Percentiles rank a stretch among this genome's conserved stretches.
Conservation (phyloP, 176 grass and related monocot genomes). For the Carex myosuroides region DNA sequence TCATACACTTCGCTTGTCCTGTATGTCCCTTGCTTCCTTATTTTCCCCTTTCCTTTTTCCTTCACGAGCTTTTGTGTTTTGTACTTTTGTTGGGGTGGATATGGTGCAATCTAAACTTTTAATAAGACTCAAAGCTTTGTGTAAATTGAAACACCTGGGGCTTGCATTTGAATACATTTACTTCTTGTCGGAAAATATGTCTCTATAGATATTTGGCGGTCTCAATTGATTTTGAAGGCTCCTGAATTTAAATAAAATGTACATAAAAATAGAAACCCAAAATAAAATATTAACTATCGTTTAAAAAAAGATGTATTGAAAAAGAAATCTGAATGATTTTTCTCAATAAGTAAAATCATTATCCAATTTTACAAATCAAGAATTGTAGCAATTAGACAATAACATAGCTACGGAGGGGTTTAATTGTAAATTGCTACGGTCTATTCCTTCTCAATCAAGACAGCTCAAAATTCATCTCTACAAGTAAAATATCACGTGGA, state of each 20-base stretch:
- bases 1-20: not conserved
- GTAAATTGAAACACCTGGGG: not conserved
- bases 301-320: too few species aligned
- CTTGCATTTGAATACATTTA: slow-evolving; percentile 2
- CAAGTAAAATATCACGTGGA: not conserved
- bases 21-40: too few species aligned
- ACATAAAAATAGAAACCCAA: not conserved
- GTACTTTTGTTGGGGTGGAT: too few species aligned
- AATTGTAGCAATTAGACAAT: not conserved
- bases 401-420: not conserved
- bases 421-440: not conserved
- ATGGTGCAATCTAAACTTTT: not conserved
- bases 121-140: not conserved
- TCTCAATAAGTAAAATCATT: too few species aligned
- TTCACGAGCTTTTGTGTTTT: too few species aligned
- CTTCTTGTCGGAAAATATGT: not conserved
- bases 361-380: not conserved
- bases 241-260: not conserved
- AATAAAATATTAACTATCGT: too few species aligned
- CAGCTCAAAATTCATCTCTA: not conserved
- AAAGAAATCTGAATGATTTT: too few species aligned
- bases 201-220: not conserved
- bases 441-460: not conserved
- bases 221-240: not conserved
- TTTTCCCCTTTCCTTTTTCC: too few species aligned